Base-by-base conservation (phyloP, 768 basidiomycete genomes). In the Calocybe gangraenosa region DNA sequence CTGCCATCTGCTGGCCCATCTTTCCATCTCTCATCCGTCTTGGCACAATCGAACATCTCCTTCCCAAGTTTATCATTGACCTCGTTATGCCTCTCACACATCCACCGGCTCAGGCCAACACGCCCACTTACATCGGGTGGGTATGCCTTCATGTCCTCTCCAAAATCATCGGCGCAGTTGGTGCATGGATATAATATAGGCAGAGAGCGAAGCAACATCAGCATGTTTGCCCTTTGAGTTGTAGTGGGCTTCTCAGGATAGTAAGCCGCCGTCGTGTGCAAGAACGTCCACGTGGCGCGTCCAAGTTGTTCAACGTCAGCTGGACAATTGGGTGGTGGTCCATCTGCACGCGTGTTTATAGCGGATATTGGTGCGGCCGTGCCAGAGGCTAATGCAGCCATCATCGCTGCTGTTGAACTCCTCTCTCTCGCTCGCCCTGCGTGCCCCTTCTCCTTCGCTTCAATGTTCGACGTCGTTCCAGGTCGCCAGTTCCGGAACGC, bases 201-300 rank as follows among this genome's bases (percentile, higher is more conserved):
- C 32, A 95, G 65, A 0, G 92, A 76, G 39, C 76, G 76, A 11
- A 98, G 66, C 19, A 98, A 74, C 55, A 76, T 72, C 25, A 90
- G 69, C 93, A 97, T 97, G 52, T 88, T 82, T 21, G 80, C 75
- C 46, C 87, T 84, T 55, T 95, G 91, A 5, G 69, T 67, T 1
- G 81, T 72, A 0, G 84, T 79, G 0, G 95, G 91, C 13, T 69
- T 65, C n/a, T 84, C 80, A 20, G 95, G 93, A 66, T 93, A 98
- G 65, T 97, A 96, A 17, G 95, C 92, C 0, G 93, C 94, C 4
- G 95, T 86, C 7, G 92, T 84, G 59, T 97, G 95, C 23, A 98
- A 73, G 76, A 98, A 98, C 13, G 92, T 86, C 95, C 95, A 97
- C 1, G 95, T 95, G 36, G 94, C 87, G 39, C 82, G 81, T 2